Conservation (phyloP, 345 rosid species). For the Combretum micranthum region DNA sequence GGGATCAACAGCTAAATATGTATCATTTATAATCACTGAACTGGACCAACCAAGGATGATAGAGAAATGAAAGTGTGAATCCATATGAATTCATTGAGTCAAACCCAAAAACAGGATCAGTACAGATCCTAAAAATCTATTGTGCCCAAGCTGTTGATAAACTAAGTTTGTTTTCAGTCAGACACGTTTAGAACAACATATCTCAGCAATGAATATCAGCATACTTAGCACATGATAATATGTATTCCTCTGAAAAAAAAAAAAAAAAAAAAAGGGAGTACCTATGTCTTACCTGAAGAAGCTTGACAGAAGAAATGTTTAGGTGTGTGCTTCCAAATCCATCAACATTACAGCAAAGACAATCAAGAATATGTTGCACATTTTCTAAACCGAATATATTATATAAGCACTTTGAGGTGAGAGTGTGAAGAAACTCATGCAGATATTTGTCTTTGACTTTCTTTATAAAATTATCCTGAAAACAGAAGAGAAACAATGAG, state of each 20-base stretch:
- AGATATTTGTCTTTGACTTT: constrained; percentile 63
- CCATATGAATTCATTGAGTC: no score
- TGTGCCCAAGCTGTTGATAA: no score
- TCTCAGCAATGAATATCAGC: no score
- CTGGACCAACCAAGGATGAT: no score
- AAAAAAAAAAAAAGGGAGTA: neutral
- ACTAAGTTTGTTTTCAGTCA: no score
- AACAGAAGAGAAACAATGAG: constrained; percentile 8
- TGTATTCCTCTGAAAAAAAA: neutral
- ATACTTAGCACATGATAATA: no score
- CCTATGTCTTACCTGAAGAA: constrained; percentile 61
- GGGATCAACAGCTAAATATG: no score
- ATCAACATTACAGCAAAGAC: constrained; percentile 39
- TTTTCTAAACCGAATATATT: constrained; percentile 70
- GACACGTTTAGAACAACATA: no score
- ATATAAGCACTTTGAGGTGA: constrained; percentile 62
- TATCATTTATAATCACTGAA: no score
- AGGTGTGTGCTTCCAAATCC: constrained; percentile 24
- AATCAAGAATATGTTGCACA: constrained; percentile 46
- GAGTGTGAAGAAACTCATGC: constrained; percentile 56
- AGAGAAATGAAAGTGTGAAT: no score
- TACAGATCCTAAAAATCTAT: no score
- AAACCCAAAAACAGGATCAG: no score
- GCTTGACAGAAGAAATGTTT: constrained; percentile 46
- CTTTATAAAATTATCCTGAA: constrained; percentile 70